Evolutionary conservation across 495 filamentous ascomycete species (phyloP), one percentile per base, ranked within the genome.

Genomic region (Penicillium canariense): DNA sequence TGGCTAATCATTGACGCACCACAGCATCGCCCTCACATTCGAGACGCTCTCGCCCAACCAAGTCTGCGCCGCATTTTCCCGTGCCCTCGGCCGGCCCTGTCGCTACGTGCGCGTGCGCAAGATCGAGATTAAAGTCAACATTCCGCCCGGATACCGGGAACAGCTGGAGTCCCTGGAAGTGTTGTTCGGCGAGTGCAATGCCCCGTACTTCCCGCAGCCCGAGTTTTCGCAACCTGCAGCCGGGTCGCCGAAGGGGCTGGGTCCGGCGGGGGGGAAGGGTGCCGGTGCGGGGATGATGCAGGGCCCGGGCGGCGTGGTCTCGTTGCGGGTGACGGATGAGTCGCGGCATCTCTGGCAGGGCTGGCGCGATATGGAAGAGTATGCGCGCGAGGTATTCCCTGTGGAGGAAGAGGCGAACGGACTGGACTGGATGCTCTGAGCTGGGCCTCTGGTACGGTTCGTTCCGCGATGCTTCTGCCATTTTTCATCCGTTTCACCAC

Each of bases 321-420:
- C 73, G 38, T 68, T 68, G 43, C 60, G 84, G 60, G 78, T 88
- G 71, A 89, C 91, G 4, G 77, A 81, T 26, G 83, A 89, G 49
- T 86, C 91, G 8, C 73, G 89, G 50, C 79, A 85, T 55, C 71
- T 97, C 38, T 97, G 94, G 94, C 88, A 95, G 61, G 94, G 93
- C 5, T 88, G 87, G 66, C 79, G 94, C 34, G 88, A 91, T 32
- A 82, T 98, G 66, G 91, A 97, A 62, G 94, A 97, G 68, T 98
- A 97, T 70, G 94, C 93, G 25, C 81, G 90, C 18, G 94, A 98
- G 63, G 91, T 95, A 0, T 98, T 97, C 63, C 91, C 91, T 0
- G 77, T 96, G 3, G 94, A 98, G 70, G 94, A 98, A 74, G 84
- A 88, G 54, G 88, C 90, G 2, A 97, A 98, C 70, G 94, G 93